Conservation (phyloP, 1,284 basidiomycete species). For the Ganoderma sp. region DNA sequence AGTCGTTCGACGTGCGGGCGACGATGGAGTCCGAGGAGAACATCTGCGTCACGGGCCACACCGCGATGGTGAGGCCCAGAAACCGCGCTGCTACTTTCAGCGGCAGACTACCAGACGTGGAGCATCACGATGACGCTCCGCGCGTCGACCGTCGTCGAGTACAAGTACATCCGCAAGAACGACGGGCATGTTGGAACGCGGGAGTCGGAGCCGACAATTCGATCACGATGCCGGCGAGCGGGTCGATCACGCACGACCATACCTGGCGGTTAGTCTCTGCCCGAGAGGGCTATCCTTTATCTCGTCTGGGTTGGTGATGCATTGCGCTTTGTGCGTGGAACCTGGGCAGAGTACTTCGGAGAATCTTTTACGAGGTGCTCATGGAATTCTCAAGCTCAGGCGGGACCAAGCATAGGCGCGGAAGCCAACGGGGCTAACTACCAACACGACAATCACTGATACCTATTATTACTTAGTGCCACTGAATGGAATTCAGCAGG, state of each 20-base stretch:
- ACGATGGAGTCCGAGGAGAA: constrained; percentile 70
- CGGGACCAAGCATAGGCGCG: too few species aligned
- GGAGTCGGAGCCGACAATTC: constrained; percentile 51
- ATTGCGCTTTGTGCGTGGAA: neutral
- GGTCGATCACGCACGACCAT: constrained; percentile 41
- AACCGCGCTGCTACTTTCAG: constrained; percentile 61
- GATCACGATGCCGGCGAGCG: constrained; percentile 46
- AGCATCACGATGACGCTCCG: constrained; percentile 66
- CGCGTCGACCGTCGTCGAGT: constrained; percentile 57
- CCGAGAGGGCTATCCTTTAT: neutral
- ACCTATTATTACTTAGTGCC: too few species aligned
- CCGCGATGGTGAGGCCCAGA: constrained; percentile 67
- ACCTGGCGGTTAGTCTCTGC: constrained; percentile 42
- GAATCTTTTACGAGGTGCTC: too few species aligned
- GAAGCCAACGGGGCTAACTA: too few species aligned
- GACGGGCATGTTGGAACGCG: constrained; percentile 53
- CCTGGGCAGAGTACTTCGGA: neutral
- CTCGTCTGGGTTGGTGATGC: neutral
- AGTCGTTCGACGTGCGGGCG: constrained; percentile 70
- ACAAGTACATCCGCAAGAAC: constrained; percentile 74
- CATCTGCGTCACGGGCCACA: constrained; percentile 72
- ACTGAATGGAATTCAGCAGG: too few species aligned
- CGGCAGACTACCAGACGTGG: constrained; percentile 72
- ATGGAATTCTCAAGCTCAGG: too few species aligned
- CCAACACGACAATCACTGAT: too few species aligned